Evolutionary conservation across 1,284 basidiomycete genomes (phyloP).

Genomic region (Marasmius oreades): DNA sequence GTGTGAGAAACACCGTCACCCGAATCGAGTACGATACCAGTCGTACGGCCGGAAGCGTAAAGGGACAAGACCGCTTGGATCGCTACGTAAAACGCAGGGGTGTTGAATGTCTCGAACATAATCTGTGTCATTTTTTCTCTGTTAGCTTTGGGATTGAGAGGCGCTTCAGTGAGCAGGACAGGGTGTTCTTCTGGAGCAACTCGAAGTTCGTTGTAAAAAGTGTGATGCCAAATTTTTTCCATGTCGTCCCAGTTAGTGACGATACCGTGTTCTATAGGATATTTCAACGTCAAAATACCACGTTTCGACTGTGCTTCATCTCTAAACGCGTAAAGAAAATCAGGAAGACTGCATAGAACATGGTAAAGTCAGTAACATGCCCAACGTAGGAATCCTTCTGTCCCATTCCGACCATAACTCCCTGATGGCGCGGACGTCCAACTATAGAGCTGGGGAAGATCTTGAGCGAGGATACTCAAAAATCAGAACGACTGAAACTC

Average conservation of each 20-base stretch:
- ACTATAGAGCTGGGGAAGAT: conserved; percentile 68
- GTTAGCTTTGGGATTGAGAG: no score
- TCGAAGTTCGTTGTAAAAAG: conserved; percentile 49
- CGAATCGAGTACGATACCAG: conserved; percentile 92
- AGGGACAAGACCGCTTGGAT: conserved; percentile 93
- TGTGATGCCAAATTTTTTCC: no score
- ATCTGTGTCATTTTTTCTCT: no score
- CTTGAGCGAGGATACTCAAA: background rate
- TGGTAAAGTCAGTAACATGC: conserved; percentile 34
- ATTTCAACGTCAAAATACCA: conserved; percentile 91
- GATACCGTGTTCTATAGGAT: conserved; percentile 81
- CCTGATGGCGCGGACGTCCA: conserved; percentile 89
- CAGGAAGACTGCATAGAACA: background rate
- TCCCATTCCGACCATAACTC: conserved; percentile 90
- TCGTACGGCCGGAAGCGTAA: conserved; percentile 90
- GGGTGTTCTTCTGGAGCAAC: conserved; percentile 90
- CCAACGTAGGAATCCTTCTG: conserved; percentile 89
- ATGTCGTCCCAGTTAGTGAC: conserved; percentile 96
- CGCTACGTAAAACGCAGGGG: conserved; percentile 89
- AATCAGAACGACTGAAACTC: conserved; percentile 23
- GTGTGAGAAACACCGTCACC: conserved; percentile 95
- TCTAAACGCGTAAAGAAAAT: conserved; percentile 36
- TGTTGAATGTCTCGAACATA: conserved; percentile 58
- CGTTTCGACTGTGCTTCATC: conserved; percentile 96
- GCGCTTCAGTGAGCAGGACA: conserved; percentile 47